Conservation (phyloP, 1,284 basidiomycete species). For the Trichosporon coremiiforme region DNA sequence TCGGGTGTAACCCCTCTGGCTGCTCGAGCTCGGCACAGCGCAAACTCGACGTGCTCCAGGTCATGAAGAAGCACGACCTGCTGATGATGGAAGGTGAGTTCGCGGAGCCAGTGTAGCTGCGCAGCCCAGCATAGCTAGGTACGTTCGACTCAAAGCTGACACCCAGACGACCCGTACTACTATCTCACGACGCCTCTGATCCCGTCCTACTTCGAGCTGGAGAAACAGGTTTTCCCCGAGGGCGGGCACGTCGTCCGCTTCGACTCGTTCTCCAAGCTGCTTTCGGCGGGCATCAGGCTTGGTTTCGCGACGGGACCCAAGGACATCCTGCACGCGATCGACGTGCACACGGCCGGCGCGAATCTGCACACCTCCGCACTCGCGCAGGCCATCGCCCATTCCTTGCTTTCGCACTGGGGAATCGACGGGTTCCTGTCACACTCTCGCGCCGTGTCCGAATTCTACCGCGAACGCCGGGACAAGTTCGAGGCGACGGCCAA, state of each 20-base stretch:
- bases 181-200: slow-evolving; percentile 61
- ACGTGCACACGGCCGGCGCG: slow-evolving; percentile 62
- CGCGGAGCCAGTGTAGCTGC: neutral
- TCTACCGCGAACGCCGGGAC: slow-evolving; percentile 75
- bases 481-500: slow-evolving; percentile 77
- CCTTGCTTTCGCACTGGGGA: slow-evolving; percentile 75
- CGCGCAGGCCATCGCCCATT: slow-evolving; percentile 72
- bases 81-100: slow-evolving; percentile 77
- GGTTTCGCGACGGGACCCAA: slow-evolving; percentile 82
- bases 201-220: slow-evolving; percentile 78
- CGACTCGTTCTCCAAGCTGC: slow-evolving; percentile 84
- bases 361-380: slow-evolving; percentile 80
- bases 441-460: slow-evolving; percentile 68
- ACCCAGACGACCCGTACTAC: slow-evolving; percentile 74
- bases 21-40: slow-evolving; percentile 72
- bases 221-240: slow-evolving; percentile 58
- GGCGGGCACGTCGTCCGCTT: slow-evolving; percentile 80
- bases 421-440: slow-evolving; percentile 76
- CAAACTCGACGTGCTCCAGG: slow-evolving; percentile 72
- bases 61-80: slow-evolving; percentile 75
- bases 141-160: neutral
- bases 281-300: slow-evolving; percentile 67
- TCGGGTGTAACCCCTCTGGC: slow-evolving; percentile 81
- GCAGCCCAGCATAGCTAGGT: too few species aligned
- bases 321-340: slow-evolving; percentile 71